Evolutionary conservation across 176 grass and related monocot species (phyloP).

Genomic region (Oryza punctata): DNA sequence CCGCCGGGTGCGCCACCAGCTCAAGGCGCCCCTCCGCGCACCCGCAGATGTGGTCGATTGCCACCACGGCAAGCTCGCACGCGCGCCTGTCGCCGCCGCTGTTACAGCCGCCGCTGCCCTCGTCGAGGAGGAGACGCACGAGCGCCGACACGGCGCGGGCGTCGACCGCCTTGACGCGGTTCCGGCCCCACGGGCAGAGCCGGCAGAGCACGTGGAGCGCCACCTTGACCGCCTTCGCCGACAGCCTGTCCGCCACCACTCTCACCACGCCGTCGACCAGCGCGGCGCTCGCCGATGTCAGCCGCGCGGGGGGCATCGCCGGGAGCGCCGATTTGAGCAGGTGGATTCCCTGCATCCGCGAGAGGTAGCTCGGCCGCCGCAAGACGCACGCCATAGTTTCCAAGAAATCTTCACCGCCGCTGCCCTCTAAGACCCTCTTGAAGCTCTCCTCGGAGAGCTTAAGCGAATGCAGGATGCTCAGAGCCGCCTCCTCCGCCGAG

Average conservation of each 20-base stretch:
- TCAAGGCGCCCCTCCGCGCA: conserved; percentile 74
- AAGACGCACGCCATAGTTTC: conserved; percentile 52
- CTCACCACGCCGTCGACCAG: conserved; percentile 53
- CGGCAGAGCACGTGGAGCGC: conserved; percentile 62
- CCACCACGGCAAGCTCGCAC: conserved; percentile 52
- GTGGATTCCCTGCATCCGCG: conserved; percentile 48
- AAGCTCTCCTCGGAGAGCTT: conserved; percentile 52
- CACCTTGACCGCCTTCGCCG: conserved; percentile 54
- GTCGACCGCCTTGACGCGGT: conserved; percentile 59
- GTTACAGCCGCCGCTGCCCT: conserved; percentile 16
- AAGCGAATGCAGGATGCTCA: conserved; percentile 68
- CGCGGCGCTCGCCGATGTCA: conserved; percentile 35
- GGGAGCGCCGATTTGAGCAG: conserved; percentile 55
- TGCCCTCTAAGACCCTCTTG: conserved; percentile 28
- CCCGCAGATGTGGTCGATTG: conserved; percentile 67
- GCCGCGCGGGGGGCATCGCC: conserved; percentile 33
- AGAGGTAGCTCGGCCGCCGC: conserved; percentile 49
- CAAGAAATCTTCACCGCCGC: conserved; percentile 37
- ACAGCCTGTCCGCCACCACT: conserved; percentile 38
- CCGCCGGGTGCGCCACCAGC: conserved; percentile 69
- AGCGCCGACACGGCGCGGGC: conserved; percentile 56
- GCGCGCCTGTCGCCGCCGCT: conserved; percentile 24
- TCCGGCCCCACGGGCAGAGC: conserved; percentile 58
- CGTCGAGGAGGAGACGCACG: conserved; percentile 59
- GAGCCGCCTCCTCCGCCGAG: conserved; percentile 51